Conservation (phyloP, 352 stramenopile species). For the Phytophthora constricta region DNA sequence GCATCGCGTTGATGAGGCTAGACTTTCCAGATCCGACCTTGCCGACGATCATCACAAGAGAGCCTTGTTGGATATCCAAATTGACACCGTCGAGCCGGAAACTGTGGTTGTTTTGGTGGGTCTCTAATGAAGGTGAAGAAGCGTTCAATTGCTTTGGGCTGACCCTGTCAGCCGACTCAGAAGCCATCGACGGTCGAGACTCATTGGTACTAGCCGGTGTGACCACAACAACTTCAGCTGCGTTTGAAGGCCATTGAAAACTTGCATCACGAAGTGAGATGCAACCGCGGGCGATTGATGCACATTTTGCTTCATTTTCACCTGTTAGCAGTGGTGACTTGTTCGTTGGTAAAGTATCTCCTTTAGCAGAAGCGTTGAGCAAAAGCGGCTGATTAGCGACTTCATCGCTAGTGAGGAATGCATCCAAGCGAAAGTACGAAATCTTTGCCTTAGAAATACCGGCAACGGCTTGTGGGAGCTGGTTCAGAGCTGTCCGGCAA, state of each 20-base stretch:
- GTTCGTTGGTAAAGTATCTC: background rate
- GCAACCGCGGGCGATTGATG: background rate
- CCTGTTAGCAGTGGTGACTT: conserved; percentile 1
- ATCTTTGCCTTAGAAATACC: conserved; percentile 24
- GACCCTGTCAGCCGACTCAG: no score
- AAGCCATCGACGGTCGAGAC: no score
- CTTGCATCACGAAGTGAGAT: conserved; percentile 20
- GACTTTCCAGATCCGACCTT: conserved; percentile 58
- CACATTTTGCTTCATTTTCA: background rate
- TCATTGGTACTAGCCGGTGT: background rate
- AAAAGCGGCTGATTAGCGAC: background rate
- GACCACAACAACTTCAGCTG: conserved; percentile 23
- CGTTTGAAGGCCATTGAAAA: conserved; percentile 28
- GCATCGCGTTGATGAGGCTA: conserved; percentile 51
- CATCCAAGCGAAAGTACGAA: conserved; percentile 15
- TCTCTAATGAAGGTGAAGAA: background rate
- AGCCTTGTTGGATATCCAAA: conserved; percentile 59
- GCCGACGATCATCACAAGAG: conserved; percentile 54
- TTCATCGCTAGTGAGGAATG: conserved; percentile 13
- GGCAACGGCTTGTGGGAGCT: conserved; percentile 13
- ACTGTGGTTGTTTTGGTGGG: background rate
- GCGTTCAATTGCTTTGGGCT: background rate
- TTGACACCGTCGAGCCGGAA: conserved; percentile 34
- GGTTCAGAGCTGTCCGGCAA: conserved; percentile 11
- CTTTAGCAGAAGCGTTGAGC: background rate